These are phyloP conservation scores for Hyaloraphidium curvatum DNA, from an alignment of 192 early-diverging fungal species.

Conservation along the genomic window DNA sequence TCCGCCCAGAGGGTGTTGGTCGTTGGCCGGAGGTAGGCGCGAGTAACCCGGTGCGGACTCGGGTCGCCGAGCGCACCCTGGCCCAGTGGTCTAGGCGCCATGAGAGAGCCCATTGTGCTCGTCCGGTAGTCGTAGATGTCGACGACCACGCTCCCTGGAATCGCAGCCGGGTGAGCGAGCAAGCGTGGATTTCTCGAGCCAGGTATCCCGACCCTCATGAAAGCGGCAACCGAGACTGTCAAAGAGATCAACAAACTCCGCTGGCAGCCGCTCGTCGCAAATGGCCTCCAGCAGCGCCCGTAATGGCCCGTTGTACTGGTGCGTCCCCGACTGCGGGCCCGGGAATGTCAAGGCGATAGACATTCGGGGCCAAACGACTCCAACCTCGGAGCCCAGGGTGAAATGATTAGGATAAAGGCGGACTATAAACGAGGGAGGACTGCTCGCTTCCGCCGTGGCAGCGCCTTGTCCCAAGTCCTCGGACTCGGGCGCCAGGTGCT, in stretches of 20 bases:
- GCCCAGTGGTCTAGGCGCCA: no score
- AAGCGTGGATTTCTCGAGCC: neutral
- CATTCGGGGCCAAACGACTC: neutral
- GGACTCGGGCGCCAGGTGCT: no score
- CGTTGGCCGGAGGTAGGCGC: neutral
- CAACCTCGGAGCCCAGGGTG: neutral
- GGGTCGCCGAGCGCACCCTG: neutral
- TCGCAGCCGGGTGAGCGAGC: neutral
- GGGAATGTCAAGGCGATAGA: neutral
- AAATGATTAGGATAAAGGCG: neutral
- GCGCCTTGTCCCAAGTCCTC: no score
- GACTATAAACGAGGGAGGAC: neutral
- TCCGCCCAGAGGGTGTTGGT: neutral
- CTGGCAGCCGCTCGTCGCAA: neutral
- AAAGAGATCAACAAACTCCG: neutral
- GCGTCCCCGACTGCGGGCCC: neutral
- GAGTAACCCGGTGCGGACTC: neutral
- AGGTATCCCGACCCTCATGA: neutral
- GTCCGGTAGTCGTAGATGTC: constrained; percentile 1
- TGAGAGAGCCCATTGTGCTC: neutral
- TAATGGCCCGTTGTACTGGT: neutral
- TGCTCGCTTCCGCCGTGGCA: no score
- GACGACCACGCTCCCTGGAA: neutral
- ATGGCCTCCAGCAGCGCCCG: neutral
- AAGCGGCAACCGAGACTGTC: neutral